These are phyloP conservation scores for Chrysanthemum seticuspe DNA, from an alignment of 129 eudicot species.

Conservation along the genomic window DNA sequence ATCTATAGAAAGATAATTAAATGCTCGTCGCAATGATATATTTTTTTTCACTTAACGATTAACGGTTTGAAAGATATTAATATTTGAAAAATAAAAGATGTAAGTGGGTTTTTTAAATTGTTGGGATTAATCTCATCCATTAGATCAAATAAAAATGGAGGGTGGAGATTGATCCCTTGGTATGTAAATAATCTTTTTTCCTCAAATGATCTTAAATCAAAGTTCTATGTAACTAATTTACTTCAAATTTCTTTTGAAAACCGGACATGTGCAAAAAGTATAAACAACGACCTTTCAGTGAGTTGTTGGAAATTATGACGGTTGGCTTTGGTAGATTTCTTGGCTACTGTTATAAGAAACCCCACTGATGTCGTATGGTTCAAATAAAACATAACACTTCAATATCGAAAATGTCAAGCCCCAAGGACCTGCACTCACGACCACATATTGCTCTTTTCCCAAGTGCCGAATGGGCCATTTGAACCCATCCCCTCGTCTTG, in stretches of 20 bases:
- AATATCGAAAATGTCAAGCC: not conserved
- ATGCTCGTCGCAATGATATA: too few species aligned
- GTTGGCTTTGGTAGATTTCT: not conserved
- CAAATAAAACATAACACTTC: not conserved
- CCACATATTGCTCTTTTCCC: conserved; percentile 54
- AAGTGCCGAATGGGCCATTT: conserved; percentile 60
- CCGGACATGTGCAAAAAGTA: not conserved
- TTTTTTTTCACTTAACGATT: too few species aligned
- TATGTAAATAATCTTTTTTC: too few species aligned
- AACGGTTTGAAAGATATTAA: too few species aligned
- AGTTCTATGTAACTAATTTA: too few species aligned
- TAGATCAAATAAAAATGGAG: too few species aligned
- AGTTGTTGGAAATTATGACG: not conserved
- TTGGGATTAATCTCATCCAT: too few species aligned
- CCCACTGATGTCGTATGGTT: not conserved
- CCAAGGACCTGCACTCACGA: not conserved
- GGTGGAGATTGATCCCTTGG: too few species aligned
- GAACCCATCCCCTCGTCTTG: conserved; percentile 55
- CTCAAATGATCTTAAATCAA: too few species aligned
- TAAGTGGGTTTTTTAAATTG: too few species aligned
- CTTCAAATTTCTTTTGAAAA: not conserved
- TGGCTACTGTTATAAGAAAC: not conserved
- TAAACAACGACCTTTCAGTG: not conserved
- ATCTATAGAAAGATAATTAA: too few species aligned
- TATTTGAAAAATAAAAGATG: too few species aligned